phyloP scores from a whole-genome alignment of 306 rosid genomes.

The Begonia fuchsioides region DNA sequence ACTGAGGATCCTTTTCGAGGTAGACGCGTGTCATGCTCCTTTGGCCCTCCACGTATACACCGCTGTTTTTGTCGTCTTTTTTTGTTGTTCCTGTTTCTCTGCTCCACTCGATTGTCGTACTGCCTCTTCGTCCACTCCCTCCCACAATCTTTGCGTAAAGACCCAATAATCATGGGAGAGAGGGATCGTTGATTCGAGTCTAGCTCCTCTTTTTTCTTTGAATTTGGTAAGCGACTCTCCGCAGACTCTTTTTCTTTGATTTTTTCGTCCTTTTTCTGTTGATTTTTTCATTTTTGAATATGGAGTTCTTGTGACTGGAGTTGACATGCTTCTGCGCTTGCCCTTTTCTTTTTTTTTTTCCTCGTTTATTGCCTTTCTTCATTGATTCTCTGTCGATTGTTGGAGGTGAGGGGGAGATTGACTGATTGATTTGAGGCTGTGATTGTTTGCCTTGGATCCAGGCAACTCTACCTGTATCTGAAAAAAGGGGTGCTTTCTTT shows the following conservation, averaged over 20 bases:
- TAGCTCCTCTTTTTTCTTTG: constrained; percentile 25
- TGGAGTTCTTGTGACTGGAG: constrained; percentile 10
- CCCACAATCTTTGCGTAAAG: constrained; percentile 12
- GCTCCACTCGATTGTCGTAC: constrained; percentile 15
- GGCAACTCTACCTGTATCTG: constrained; percentile 58
- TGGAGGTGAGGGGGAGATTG: constrained; percentile 15
- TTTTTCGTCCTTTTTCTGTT: constrained; percentile 20
- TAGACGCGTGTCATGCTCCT: constrained; percentile 39
- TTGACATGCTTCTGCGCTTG: constrained; percentile 60
- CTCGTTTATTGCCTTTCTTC: constrained; percentile 11
- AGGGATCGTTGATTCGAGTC: constrained; percentile 1
- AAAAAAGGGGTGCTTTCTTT: constrained; percentile 33
- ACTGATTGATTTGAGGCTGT: constrained; percentile 32
- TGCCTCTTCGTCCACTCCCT: constrained; percentile 16
- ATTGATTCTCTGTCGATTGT: constrained; percentile 21
- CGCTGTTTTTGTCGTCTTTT: neutral
- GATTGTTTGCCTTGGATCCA: constrained; percentile 88
- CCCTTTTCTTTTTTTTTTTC: constrained; percentile 15
- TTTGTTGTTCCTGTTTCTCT: constrained; percentile 6
- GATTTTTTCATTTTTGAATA: constrained; percentile 30
- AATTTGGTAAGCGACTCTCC: constrained; percentile 19
- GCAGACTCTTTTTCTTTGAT: constrained; percentile 15
- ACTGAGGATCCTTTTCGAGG: constrained; percentile 43
- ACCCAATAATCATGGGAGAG: constrained; percentile 6
- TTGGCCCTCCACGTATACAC: constrained; percentile 9